Evolutionary conservation across 768 basidiomycete genomes (phyloP).

Genomic region (Kwoniella newhampshirensis): DNA sequence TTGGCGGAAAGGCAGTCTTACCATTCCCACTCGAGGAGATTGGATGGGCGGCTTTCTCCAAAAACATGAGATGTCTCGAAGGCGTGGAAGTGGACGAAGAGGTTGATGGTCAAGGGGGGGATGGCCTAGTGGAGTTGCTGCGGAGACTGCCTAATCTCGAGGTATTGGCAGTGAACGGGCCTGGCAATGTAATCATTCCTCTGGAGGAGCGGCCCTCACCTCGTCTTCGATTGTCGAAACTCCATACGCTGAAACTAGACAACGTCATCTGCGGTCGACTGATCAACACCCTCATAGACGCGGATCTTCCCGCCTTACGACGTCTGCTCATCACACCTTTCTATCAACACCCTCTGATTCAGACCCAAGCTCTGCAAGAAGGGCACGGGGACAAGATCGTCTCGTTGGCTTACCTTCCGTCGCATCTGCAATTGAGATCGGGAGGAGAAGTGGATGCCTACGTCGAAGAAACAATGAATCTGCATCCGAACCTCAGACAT

Average conservation of each 20-base stretch:
- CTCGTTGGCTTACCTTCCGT: constrained; percentile 40
- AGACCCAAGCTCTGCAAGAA: constrained; percentile 32
- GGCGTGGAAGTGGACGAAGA: constrained; percentile 17
- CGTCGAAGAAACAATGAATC: constrained; percentile 27
- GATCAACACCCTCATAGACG: constrained; percentile 27
- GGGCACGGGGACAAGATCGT: constrained; percentile 39
- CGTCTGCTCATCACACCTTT: constrained; percentile 38
- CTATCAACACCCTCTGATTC: constrained; percentile 21
- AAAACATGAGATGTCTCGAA: constrained; percentile 21
- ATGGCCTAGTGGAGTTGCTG: constrained; percentile 9
- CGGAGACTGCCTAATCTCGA: constrained; percentile 7
- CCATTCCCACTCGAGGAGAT: constrained; percentile 21
- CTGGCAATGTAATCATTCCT: not conserved
- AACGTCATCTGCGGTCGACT: constrained; percentile 34
- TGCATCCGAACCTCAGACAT: constrained; percentile 34
- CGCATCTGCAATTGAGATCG: constrained; percentile 22
- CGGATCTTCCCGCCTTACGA: constrained; percentile 36
- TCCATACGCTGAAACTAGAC: constrained; percentile 40
- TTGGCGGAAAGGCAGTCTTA: constrained; percentile 8
- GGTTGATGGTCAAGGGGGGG: not conserved
- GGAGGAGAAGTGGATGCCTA: constrained; percentile 10
- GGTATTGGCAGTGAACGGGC: constrained; percentile 10
- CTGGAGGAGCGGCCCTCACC: not conserved
- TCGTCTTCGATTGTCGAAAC: constrained; percentile 26
- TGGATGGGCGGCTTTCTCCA: constrained; percentile 15